Evolutionary conservation across 192 early-diverging fungal species (phyloP).

Genomic region (Podila verticillata): DNA sequence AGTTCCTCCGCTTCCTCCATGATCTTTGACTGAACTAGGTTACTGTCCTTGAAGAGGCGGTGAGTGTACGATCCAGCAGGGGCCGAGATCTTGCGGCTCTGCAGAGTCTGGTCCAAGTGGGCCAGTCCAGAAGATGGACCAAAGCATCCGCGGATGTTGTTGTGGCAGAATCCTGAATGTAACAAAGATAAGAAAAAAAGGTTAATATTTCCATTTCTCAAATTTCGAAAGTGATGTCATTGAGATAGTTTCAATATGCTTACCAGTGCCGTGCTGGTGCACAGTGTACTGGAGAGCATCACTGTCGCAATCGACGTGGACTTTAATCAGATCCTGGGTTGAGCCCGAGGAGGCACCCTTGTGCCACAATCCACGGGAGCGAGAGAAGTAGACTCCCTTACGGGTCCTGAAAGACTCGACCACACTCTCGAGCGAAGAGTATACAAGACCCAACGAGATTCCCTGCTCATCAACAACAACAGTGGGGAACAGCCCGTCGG

Average conservation of each 20-base stretch:
- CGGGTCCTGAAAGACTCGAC: constrained; percentile 79
- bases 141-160: constrained; percentile 92
- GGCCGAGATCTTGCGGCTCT: constrained; percentile 73
- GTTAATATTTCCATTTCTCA: background rate
- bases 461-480: constrained; percentile 92
- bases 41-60: constrained; percentile 85
- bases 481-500: constrained; percentile 93
- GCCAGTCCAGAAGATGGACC: constrained; percentile 81
- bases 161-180: constrained; percentile 88
- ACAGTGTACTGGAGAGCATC: constrained; percentile 92
- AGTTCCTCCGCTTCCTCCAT: constrained; percentile 96
- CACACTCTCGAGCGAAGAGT: constrained; percentile 87
- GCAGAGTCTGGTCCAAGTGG: constrained; percentile 75
- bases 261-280: constrained; percentile 83
- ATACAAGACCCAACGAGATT: constrained; percentile 91
- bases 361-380: constrained; percentile 91
- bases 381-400: constrained; percentile 93
- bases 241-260: background rate
- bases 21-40: constrained; percentile 89
- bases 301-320: constrained; percentile 90
- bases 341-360: constrained; percentile 97
- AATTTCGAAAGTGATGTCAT: background rate
- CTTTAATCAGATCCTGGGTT: constrained; percentile 82
- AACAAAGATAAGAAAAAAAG: background rate
- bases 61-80: constrained; percentile 93